Percentiles rank a stretch among this genome's conserved stretches.
Evolutionary conservation across 1,284 basidiomycete species (phyloP).

Genomic region (Meira miltonrushii): DNA sequence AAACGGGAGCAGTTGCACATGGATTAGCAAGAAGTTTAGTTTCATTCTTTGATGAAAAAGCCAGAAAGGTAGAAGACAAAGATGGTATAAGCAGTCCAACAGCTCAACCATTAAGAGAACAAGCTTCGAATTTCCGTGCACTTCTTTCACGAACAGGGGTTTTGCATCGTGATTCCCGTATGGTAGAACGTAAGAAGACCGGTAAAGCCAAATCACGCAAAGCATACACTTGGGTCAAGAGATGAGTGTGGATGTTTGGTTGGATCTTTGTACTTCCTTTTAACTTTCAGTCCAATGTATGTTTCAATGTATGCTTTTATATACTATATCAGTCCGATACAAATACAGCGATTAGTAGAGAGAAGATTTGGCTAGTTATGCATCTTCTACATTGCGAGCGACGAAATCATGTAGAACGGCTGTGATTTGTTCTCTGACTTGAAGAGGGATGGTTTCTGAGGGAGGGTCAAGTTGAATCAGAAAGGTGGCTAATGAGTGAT

Average conservation of each 20-base stretch:
- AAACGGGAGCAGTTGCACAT: conserved; percentile 81
- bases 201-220: conserved; percentile 85
- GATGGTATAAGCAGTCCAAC: no score
- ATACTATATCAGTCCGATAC: not conserved
- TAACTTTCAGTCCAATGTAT: no score
- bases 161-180: conserved; percentile 83
- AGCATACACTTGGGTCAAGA: conserved; percentile 50
- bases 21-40: conserved; percentile 74
- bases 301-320: no score
- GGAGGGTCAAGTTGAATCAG: not conserved
- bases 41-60: conserved; percentile 17
- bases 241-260: conserved; percentile 6
- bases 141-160: conserved; percentile 64
- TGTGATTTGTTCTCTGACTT: not conserved
- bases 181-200: conserved; percentile 97
- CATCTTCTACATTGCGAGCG: conserved; percentile 10
- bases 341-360: not conserved
- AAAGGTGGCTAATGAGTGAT: no score
- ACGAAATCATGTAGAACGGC: conserved; percentile 7
- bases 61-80: conserved; percentile 56
- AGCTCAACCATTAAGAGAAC: no score
- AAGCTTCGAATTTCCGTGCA: no score
- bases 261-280: no score
- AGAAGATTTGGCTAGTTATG: not conserved
- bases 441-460: conserved; percentile 2